A percentile compares a stretch with the other conserved stretches of the same genome.
Evolutionary conservation across 176 grass and related monocot species (phyloP).

Genomic region (Calamus simplicifolius): DNA sequence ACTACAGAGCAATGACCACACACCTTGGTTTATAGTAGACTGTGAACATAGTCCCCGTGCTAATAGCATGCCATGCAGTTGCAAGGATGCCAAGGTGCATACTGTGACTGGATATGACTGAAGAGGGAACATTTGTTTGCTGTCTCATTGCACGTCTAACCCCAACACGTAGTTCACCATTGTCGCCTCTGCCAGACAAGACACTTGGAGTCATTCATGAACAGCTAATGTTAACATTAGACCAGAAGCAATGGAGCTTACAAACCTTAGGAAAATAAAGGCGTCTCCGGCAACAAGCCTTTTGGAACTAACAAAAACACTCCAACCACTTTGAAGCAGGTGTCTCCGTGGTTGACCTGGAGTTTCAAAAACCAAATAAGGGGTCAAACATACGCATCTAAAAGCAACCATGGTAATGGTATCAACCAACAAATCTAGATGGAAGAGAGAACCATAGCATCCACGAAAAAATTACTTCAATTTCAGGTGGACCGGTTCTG

Average conservation of each 20-base stretch:
- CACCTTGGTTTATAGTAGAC: conserved; percentile 97
- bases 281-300: conserved; percentile 86
- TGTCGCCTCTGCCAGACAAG: conserved; percentile 49
- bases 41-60: conserved; percentile 81
- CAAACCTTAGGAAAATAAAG: conserved; percentile 89
- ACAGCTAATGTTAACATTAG: conserved; percentile 4
- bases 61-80: conserved; percentile 95
- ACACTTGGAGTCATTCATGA: neutral
- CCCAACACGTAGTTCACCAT: conserved; percentile 83
- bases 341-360: conserved; percentile 88
- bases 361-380: conserved; percentile 12
- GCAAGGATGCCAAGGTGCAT: conserved; percentile 99
- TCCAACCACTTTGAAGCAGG: conserved; percentile 96
- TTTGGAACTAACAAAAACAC: conserved; percentile 96
- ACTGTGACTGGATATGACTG: conserved; percentile 95
- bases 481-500: no score
- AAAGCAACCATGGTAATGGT: no score
- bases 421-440: no score
- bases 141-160: conserved; percentile 94
- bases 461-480: no score
- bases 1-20: conserved; percentile 7
- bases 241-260: neutral
- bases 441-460: no score
- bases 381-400: neutral
- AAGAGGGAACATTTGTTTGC: conserved; percentile 80